Conservation (phyloP, 2,329 filamentous ascomycete genomes). For the Pseudogymnoascus sp. region DNA sequence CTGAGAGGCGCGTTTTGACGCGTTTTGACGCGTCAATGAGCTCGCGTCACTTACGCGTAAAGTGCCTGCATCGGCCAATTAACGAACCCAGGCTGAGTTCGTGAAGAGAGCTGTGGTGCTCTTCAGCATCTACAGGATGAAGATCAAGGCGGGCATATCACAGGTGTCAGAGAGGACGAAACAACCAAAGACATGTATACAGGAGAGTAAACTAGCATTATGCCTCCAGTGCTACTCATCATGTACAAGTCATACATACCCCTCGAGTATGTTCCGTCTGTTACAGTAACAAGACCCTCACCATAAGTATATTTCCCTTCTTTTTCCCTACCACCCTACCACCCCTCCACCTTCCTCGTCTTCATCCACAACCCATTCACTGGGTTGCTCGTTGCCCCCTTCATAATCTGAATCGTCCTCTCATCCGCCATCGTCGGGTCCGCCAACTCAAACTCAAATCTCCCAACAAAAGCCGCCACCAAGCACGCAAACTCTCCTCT, state of each 20-base stretch:
- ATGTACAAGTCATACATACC: background rate
- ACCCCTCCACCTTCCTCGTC: slow-evolving; percentile 57
- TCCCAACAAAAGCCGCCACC: slow-evolving; percentile 65
- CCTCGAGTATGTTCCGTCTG: background rate
- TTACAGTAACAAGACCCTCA: background rate
- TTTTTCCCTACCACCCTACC: slow-evolving; percentile 34
- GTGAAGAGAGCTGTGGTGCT: too few species aligned
- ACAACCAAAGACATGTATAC: background rate
- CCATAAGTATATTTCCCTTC: background rate
- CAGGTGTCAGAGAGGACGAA: background rate
- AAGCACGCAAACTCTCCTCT: slow-evolving; percentile 78
- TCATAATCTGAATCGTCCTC: slow-evolving; percentile 56
- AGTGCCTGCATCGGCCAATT: background rate
- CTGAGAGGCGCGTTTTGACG: background rate
- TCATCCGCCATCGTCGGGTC: slow-evolving; percentile 42
- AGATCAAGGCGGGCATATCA: too few species aligned
- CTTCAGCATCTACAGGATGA: too few species aligned
- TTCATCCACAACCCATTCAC: slow-evolving; percentile 62
- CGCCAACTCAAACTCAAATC: slow-evolving; percentile 54
- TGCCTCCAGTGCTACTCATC: background rate
- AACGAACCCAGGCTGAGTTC: slow-evolving; percentile 20
- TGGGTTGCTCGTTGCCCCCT: slow-evolving; percentile 63
- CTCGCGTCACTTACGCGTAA: background rate
- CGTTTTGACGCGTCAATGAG: background rate
- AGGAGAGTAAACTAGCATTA: background rate